phyloP scores from a whole-genome alignment of 2,329 filamentous ascomycete species.

The Aspergillus pseudoviridinutans region DNA sequence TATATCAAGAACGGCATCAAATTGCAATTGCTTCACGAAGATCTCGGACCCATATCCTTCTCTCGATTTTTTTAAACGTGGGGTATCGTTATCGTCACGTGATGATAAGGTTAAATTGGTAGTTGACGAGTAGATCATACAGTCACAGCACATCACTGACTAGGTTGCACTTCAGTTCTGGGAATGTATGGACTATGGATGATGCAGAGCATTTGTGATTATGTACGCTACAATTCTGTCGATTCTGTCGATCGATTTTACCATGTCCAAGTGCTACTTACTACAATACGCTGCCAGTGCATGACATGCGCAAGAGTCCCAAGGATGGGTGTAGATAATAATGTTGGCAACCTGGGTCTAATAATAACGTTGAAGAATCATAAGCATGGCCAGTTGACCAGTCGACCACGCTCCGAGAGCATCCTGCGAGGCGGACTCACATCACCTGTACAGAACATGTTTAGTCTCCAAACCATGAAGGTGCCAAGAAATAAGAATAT shows the following conservation, averaged over 20 bases:
- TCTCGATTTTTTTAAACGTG: background rate
- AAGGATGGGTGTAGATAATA: background rate
- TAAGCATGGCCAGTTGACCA: background rate
- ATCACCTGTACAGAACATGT: conserved; percentile 23
- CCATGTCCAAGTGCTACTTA: background rate
- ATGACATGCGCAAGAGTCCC: background rate
- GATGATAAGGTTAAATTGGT: background rate
- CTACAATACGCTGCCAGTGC: background rate
- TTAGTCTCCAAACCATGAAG: background rate
- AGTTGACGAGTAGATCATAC: too few species aligned
- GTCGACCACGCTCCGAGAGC: background rate
- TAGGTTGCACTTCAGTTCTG: background rate
- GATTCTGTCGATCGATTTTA: background rate
- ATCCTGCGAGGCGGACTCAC: conserved; percentile 15
- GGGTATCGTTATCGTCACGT: background rate
- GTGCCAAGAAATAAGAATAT: background rate
- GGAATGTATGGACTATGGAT: background rate
- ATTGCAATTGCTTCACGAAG: background rate
- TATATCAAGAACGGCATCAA: background rate
- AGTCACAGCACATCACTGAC: too few species aligned
- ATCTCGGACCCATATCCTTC: background rate
- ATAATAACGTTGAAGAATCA: background rate
- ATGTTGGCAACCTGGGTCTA: background rate
- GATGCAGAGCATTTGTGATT: too few species aligned
- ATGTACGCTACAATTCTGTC: background rate